Conservation (phyloP, 768 basidiomycete genomes). For the Xerocomus spinulosus region DNA sequence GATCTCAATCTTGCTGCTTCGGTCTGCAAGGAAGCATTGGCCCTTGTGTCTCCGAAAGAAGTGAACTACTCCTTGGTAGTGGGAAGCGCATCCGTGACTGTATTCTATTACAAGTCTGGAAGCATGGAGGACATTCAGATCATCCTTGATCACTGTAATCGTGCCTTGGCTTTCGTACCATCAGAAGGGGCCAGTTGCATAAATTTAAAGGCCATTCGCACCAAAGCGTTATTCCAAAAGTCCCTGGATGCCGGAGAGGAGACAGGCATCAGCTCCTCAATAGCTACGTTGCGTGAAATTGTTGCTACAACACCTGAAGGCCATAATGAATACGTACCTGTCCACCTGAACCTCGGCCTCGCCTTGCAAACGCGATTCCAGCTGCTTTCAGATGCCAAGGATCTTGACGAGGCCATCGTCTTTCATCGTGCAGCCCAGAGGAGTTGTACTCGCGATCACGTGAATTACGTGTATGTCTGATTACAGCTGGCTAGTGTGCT, state of each 20-base stretch:
- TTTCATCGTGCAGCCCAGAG: constrained; percentile 10
- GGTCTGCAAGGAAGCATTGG: constrained; percentile 15
- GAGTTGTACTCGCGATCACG: constrained; percentile 5
- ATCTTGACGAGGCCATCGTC: constrained; percentile 25
- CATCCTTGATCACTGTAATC: constrained; percentile 21
- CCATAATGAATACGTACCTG: constrained; percentile 7
- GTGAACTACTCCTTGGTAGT: neutral
- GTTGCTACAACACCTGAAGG: constrained; percentile 8
- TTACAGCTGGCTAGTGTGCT: constrained; percentile 17
- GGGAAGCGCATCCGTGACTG: constrained; percentile 4
- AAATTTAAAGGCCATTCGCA: constrained; percentile 11
- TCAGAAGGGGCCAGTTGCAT: neutral
- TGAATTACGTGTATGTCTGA: constrained; percentile 7
- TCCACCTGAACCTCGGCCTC: constrained; percentile 10
- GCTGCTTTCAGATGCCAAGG: neutral
- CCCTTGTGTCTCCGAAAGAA: constrained; percentile 1
- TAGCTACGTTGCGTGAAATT: constrained; percentile 14
- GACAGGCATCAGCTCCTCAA: constrained; percentile 4
- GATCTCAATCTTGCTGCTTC: constrained; percentile 15
- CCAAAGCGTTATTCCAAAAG: constrained; percentile 12
- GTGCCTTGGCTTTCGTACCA: constrained; percentile 4
- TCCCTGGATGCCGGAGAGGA: constrained; percentile 8
- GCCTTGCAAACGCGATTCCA: constrained; percentile 20
- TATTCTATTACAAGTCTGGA: constrained; percentile 8
- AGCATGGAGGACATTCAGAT: constrained; percentile 15